phyloP scores from a whole-genome alignment of 306 rosid species.

The Erythrophleum fordii region DNA sequence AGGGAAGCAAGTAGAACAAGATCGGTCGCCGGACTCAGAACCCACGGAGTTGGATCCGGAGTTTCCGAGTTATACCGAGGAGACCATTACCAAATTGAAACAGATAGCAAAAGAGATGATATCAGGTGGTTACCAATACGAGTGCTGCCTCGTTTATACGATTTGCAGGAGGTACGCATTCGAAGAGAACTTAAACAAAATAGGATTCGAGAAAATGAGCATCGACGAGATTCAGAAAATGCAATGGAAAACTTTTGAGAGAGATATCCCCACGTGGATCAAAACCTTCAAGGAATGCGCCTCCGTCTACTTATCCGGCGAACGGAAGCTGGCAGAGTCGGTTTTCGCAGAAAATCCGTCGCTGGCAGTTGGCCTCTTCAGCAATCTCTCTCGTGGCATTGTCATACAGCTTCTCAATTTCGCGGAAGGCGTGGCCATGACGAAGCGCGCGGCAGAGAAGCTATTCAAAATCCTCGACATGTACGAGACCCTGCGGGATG shows the following conservation, averaged over 20 bases:
- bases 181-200: constrained; percentile 45
- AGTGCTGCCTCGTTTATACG: constrained; percentile 58
- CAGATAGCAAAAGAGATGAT: constrained; percentile 52
- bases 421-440: constrained; percentile 60
- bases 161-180: constrained; percentile 49
- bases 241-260: constrained; percentile 58
- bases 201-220: constrained; percentile 60
- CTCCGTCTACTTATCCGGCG: constrained; percentile 48
- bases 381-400: constrained; percentile 51
- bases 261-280: constrained; percentile 61
- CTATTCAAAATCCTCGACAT: constrained; percentile 70
- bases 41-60: background rate
- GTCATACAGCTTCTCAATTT: constrained; percentile 63
- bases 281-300: constrained; percentile 47
- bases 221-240: constrained; percentile 65
- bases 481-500: constrained; percentile 61
- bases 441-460: constrained; percentile 64
- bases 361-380: constrained; percentile 38
- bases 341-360: constrained; percentile 36
- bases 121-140: constrained; percentile 49
- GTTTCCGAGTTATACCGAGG: constrained; percentile 56
- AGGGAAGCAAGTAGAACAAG: constrained; percentile 44
- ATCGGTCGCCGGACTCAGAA: constrained; percentile 36
- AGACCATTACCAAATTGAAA: constrained; percentile 42
- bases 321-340: constrained; percentile 43